Percentiles rank a stretch among this genome's conserved stretches.
These are phyloP conservation scores for Thermomucor indicae-seudaticae DNA, from an alignment of 371 early-diverging fungal genomes.

Conservation along the genomic window DNA sequence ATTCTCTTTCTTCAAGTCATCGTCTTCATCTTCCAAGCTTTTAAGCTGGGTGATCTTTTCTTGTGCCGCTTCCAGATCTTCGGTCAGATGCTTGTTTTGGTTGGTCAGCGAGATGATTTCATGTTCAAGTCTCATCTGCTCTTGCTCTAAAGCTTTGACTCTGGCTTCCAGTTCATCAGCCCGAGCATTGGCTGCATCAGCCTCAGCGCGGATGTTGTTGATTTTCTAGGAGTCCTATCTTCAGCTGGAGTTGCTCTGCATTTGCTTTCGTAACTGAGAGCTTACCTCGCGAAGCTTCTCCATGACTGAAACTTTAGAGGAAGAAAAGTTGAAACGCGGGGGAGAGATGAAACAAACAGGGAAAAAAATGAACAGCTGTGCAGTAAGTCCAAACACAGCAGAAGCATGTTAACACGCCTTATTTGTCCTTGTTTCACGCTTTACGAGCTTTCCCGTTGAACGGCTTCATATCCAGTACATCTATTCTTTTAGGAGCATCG, in stretches of 20 bases:
- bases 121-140: constrained; percentile 64
- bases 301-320: no score
- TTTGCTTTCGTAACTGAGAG: neutral
- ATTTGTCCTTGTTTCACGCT: no score
- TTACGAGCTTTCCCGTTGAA: no score
- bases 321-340: no score
- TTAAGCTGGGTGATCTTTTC: constrained; percentile 60
- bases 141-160: constrained; percentile 53
- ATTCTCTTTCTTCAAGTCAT: constrained; percentile 60
- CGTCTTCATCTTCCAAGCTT: constrained; percentile 55
- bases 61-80: constrained; percentile 60
- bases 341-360: no score
- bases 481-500: no score
- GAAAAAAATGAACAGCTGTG: no score
- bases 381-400: no score
- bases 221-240: constrained; percentile 52
- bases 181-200: constrained; percentile 60
- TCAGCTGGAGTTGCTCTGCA: neutral
- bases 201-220: constrained; percentile 59
- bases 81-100: constrained; percentile 57
- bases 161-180: constrained; percentile 61
- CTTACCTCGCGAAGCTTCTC: constrained; percentile 40
- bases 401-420: no score
- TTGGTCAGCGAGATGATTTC: constrained; percentile 67
- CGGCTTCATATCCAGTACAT: no score